Evolutionary conservation across 768 basidiomycete species (phyloP), one percentile per base, ranked within the genome.

Genomic region (Auricularia sp.): DNA sequence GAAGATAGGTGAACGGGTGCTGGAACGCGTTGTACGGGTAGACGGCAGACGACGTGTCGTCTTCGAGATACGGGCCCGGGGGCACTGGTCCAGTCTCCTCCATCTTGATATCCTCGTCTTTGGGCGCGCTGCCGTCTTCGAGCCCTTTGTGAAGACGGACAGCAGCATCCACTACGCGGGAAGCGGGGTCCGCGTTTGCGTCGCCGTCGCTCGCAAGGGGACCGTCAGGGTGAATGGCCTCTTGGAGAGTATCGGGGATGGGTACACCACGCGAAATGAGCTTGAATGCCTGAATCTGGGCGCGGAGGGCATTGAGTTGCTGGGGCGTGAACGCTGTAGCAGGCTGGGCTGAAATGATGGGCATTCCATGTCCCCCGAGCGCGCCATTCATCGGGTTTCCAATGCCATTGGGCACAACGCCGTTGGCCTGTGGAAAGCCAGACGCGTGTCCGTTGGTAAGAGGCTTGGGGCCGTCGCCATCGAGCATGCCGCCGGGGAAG

Each of bases 11-110:
- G 3, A 72, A 67, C 11, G 94, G 94, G 70, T 93, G 85, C 35
- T 83, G 81, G 72, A 85, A 95, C 21, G 94, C 87, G 73, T 96
- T 96, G 78, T 94, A 95, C 2, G 94, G 94, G 70, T 95, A 93
- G 66, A 95, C 87, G 47, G 85, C 84, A 0, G 92, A 93, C 64
- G 84, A 80, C 62, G 83, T 77, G 72, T 95, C 85, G 72, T 90
- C 88, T 66, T 96, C 93, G 36, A 90, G 78, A 75, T 85, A 87
- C 4, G 85, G 84, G 0, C 86, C 88, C 67, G 88, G 88, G 33
- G 91, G 87, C 58, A 87, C 72, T 67, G 88, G 84, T 2, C 76
- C 67, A 1, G 72, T 67, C 12, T 88, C 85, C 11, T 89, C 87
- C 18, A 81, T 76, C 66, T 88, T 87, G 64, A 82, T 42, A 54